Conservation (phyloP, 2,329 filamentous ascomycete genomes). For the Biscogniauxia marginata region DNA sequence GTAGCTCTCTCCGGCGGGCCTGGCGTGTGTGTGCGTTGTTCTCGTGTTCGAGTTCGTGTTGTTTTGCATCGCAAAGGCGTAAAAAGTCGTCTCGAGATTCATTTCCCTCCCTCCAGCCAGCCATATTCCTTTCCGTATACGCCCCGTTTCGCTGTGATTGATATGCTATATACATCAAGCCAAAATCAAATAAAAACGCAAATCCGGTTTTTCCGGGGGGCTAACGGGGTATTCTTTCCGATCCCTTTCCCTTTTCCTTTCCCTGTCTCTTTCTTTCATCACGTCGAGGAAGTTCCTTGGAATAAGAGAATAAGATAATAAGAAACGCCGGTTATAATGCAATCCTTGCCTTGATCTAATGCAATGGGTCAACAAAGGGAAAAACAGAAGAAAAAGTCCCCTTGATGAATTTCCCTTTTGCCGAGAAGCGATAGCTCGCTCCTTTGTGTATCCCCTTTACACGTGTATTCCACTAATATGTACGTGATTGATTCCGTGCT, state of each 20-base stretch:
- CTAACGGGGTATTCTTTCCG: background rate
- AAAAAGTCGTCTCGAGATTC: too few species aligned
- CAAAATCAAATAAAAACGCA: background rate
- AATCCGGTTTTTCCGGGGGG: background rate
- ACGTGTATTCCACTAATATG: background rate
- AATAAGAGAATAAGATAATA: background rate
- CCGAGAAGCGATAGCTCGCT: background rate
- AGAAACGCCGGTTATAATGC: background rate
- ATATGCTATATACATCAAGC: too few species aligned
- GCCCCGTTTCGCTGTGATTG: too few species aligned
- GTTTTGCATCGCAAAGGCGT: too few species aligned
- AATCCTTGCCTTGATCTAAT: background rate
- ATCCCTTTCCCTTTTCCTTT: background rate
- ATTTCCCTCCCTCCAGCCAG: background rate
- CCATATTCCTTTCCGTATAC: too few species aligned
- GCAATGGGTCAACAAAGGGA: background rate
- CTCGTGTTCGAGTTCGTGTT: too few species aligned
- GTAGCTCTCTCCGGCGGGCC: too few species aligned
- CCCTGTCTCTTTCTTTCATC: background rate
- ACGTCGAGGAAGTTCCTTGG: background rate
- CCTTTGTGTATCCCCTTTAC: background rate
- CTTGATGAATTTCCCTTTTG: too few species aligned
- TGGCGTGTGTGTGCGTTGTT: too few species aligned
- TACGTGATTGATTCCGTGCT: background rate
- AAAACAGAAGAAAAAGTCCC: background rate